Percentiles rank a stretch among this genome's conserved stretches.
These are phyloP conservation scores for Yamadazyma diospyri DNA, from an alignment of 1,139 yeast species.

Conservation along the genomic window DNA sequence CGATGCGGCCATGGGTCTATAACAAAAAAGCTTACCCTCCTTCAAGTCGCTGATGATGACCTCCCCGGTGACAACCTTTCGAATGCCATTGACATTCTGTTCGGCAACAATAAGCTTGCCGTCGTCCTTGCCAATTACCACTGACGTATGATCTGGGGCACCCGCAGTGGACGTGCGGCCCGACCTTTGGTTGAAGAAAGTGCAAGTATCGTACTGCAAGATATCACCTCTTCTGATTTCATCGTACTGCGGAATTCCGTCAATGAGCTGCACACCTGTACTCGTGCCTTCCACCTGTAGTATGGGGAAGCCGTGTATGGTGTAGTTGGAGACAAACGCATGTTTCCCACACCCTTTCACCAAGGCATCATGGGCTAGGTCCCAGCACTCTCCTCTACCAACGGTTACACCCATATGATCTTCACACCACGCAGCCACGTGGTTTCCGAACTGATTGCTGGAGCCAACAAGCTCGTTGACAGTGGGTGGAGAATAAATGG, in stretches of 20 bases:
- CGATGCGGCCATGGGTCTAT: conserved; percentile 45
- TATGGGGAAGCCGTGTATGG: conserved; percentile 58
- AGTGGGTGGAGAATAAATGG: conserved; percentile 36
- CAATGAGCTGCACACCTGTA: conserved; percentile 16
- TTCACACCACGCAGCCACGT: conserved; percentile 65
- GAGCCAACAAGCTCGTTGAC: conserved; percentile 36
- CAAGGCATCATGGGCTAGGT: conserved; percentile 64
- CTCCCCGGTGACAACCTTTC: conserved; percentile 45
- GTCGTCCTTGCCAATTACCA: conserved; percentile 41
- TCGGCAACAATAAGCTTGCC: conserved; percentile 46
- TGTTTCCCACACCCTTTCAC: conserved; percentile 57
- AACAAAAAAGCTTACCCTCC: conserved; percentile 49
- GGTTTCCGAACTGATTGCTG: conserved; percentile 45
- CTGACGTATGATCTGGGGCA: conserved; percentile 65
- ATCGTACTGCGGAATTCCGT: conserved; percentile 25
- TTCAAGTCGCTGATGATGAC: conserved; percentile 41
- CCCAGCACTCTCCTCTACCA: conserved; percentile 80
- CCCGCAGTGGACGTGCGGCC: conserved; percentile 41
- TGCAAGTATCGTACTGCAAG: conserved; percentile 39
- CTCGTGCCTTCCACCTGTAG: conserved; percentile 31
- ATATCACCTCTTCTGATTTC: conserved; percentile 43
- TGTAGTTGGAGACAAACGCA: conserved; percentile 56
- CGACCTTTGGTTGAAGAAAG: conserved; percentile 32
- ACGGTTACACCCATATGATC: conserved; percentile 51
- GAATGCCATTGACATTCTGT: conserved; percentile 56